Conservation (phyloP, 257 asterid species). For the Fraxinus quadrangulata region DNA sequence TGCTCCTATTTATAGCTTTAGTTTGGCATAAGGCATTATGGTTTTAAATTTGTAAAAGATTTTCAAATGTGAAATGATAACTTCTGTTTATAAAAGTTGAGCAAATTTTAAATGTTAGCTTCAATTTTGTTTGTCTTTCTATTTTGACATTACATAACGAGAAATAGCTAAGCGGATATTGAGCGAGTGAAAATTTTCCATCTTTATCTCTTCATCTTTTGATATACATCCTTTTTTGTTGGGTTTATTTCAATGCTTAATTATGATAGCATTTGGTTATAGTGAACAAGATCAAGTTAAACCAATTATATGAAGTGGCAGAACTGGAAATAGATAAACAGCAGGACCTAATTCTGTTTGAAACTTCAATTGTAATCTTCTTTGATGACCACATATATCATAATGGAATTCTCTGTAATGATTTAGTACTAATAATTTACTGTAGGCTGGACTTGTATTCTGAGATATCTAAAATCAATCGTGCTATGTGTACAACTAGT, state of each 20-base stretch:
- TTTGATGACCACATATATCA: not conserved
- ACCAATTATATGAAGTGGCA: not conserved
- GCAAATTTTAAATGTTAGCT: not conserved
- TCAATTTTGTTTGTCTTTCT: not conserved
- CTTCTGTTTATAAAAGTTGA: not conserved
- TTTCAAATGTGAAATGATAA: not conserved
- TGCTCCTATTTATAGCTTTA: not conserved
- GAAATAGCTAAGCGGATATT: slow-evolving; percentile 7
- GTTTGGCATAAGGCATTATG: slow-evolving; percentile 12
- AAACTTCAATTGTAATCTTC: not conserved
- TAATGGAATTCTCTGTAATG: not conserved
- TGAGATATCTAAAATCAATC: not conserved
- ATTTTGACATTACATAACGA: not conserved
- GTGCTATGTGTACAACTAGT: no score
- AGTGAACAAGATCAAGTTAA: not conserved
- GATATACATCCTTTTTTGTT: not conserved
- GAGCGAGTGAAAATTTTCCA: slow-evolving; percentile 23
- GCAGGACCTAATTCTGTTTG: not conserved
- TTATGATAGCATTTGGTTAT: slow-evolving; percentile 1
- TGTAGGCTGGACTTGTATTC: not conserved
- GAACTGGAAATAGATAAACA: not conserved
- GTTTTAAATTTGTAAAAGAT: slow-evolving; percentile 5
- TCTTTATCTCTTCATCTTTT: not conserved
- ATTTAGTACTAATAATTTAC: not conserved
- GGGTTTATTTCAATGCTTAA: not conserved